Evolutionary conservation across 352 stramenopile genomes (phyloP).

Genomic region (Phytophthora crassamura): DNA sequence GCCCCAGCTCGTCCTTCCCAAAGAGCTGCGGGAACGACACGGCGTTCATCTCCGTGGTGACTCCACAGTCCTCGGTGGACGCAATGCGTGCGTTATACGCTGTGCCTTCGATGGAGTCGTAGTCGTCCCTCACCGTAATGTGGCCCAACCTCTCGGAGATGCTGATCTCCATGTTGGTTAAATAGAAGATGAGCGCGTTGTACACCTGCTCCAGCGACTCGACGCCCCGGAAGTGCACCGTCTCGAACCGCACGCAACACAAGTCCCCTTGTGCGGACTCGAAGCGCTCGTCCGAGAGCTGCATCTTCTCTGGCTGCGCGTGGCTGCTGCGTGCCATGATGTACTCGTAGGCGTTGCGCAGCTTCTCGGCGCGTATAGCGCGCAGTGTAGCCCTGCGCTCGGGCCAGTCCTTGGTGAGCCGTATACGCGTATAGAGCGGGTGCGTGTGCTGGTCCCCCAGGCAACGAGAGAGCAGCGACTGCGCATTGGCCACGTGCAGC

Average conservation of each 20-base stretch:
- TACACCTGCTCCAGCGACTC: slow-evolving; percentile 43
- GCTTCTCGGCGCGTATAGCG: slow-evolving; percentile 33
- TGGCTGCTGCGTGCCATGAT: slow-evolving; percentile 28
- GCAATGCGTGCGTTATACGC: slow-evolving; percentile 39
- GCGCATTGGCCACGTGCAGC: slow-evolving; percentile 45
- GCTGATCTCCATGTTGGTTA: slow-evolving; percentile 54
- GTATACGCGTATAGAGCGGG: slow-evolving; percentile 28
- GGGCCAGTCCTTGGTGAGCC: slow-evolving; percentile 25
- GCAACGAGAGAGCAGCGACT: slow-evolving; percentile 45
- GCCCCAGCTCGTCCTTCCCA: slow-evolving; percentile 22
- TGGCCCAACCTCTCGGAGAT: slow-evolving; percentile 46
- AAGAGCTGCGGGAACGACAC: slow-evolving; percentile 40
- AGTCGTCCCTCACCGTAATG: slow-evolving; percentile 53
- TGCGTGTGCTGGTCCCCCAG: slow-evolving; percentile 35
- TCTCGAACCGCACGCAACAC: slow-evolving; percentile 45
- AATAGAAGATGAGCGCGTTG: slow-evolving; percentile 46
- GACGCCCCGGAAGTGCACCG: slow-evolving; percentile 40
- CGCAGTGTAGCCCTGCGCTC: slow-evolving; percentile 28
- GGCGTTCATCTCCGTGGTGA: slow-evolving; percentile 43
- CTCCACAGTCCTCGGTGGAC: slow-evolving; percentile 22
- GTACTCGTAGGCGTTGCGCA: slow-evolving; percentile 40
- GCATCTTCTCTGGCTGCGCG: slow-evolving; percentile 40
- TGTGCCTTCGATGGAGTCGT: slow-evolving; percentile 37
- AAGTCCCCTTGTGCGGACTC: slow-evolving; percentile 26
- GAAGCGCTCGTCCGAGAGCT: slow-evolving; percentile 37